Conservation (phyloP, 2,329 filamentous ascomycete species). For the Neofusicoccum parvum region DNA sequence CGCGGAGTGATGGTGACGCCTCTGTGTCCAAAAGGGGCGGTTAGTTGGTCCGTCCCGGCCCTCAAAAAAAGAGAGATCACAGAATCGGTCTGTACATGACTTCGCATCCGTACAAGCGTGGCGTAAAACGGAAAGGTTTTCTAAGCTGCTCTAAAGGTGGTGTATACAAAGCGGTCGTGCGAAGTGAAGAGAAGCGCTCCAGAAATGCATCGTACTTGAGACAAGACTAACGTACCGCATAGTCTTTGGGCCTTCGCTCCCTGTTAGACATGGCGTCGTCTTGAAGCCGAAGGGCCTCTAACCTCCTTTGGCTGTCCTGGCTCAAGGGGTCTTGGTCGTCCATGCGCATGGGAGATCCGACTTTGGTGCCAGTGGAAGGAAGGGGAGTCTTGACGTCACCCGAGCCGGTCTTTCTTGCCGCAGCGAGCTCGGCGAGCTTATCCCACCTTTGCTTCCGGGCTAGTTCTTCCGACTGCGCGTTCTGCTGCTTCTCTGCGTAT, state of each 20-base stretch:
- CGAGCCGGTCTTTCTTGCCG: slow-evolving; percentile 61
- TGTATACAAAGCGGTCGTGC: slow-evolving; percentile 20
- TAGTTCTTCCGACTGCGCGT: slow-evolving; percentile 79
- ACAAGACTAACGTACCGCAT: slow-evolving; percentile 46
- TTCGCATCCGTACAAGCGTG: slow-evolving; percentile 16
- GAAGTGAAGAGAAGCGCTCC: slow-evolving; percentile 26
- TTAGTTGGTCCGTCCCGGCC: slow-evolving; percentile 21
- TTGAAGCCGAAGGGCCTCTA: slow-evolving; percentile 88
- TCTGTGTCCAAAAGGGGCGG: slow-evolving; percentile 32
- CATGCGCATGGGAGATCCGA: slow-evolving; percentile 47
- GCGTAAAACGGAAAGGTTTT: slow-evolving; percentile 24
- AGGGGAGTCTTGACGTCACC: slow-evolving; percentile 27
- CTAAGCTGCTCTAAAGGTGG: slow-evolving; percentile 21
- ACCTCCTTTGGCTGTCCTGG: slow-evolving; percentile 81
- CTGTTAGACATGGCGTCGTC: slow-evolving; percentile 59
- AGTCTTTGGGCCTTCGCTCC: slow-evolving; percentile 43
- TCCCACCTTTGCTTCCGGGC: slow-evolving; percentile 88
- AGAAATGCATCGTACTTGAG: slow-evolving; percentile 35
- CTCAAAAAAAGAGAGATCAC: slow-evolving; percentile 16
- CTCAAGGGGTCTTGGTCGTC: slow-evolving; percentile 81
- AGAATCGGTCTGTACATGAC: slow-evolving; percentile 19
- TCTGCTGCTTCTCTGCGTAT: slow-evolving; percentile 95
- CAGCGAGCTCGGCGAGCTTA: slow-evolving; percentile 76
- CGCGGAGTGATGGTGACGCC: slow-evolving; percentile 36
- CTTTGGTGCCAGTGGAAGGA: slow-evolving; percentile 33